These are phyloP conservation scores for Craterostigma plantagineum DNA, from an alignment of 257 asterid species.

Conservation along the genomic window DNA sequence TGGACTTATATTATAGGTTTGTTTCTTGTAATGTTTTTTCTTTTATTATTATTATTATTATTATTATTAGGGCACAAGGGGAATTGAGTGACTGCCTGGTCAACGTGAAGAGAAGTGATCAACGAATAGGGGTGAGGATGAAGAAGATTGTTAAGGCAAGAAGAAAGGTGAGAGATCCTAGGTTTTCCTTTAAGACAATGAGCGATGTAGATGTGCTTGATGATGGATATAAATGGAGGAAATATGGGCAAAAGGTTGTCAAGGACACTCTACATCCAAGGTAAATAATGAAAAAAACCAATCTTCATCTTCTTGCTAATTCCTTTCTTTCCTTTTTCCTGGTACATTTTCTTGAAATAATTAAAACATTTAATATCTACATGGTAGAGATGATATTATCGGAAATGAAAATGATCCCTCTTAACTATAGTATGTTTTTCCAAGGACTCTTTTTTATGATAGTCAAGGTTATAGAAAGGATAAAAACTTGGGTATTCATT, in stretches of 20 bases:
- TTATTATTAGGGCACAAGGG: conserved; percentile 74
- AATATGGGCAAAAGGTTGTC: conserved; percentile 92
- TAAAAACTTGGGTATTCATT: too few species aligned
- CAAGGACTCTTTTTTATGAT: too few species aligned
- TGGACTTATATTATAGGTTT: too few species aligned
- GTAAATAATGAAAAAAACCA: conserved; percentile 16
- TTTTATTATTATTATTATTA: too few species aligned
- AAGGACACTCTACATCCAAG: conserved; percentile 96
- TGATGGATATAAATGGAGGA: conserved; percentile 97
- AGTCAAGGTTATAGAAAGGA: too few species aligned
- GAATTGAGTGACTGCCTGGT: conserved; percentile 39
- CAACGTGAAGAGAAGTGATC: conserved; percentile 30
- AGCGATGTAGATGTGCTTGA: conserved; percentile 86
- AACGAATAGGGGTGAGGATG: conserved; percentile 39
- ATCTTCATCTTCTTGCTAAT: background rate
- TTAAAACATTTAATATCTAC: too few species aligned
- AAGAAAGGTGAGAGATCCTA: conserved; percentile 84
- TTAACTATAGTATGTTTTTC: too few species aligned
- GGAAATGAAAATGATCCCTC: too few species aligned
- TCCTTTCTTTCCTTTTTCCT: too few species aligned
- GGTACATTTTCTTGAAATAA: too few species aligned
- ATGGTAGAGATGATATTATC: too few species aligned
- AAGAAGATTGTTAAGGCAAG: conserved; percentile 68
- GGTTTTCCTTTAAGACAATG: conserved; percentile 91
- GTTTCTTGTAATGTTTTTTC: background rate